Base-by-base conservation (phyloP, 176 grass and related monocot species). In the Cenchrus purpureus region DNA sequence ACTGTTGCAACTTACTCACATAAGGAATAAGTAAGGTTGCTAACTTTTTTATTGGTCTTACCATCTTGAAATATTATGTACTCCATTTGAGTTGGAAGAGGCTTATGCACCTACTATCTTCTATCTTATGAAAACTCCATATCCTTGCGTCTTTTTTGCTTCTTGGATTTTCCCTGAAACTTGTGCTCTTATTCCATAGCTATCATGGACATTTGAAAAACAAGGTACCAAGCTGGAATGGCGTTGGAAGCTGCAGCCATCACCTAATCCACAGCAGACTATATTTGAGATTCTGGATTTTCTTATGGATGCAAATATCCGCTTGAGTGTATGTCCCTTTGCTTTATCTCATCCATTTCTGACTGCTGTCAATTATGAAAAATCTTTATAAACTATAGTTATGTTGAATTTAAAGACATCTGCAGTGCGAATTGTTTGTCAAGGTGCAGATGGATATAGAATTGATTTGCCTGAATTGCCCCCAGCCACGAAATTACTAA, bases 281-380 rank as follows among this genome's bases (percentile, higher is more conserved):
- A 91, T 88, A 13, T 85, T 79, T 86, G 88, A 85, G 84, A 88
- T 94, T 37, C 87, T 99, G 78, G 88, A 94, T 90, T 99, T 99
- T 83, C 93, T 94, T 57, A 94, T 96, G 91, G 91, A 96, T 79
- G 88, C 97, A 82, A 99, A 99, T 86, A 96, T 99, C 82, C 92
- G 84, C 65, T 85, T 99, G 78, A 99, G 97, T 82, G 97, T 99
- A 94, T 73, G 85, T 57, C 67, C 58, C 37, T 74, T 57, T 81
- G 3, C 44, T 91, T 78, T 60, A 50, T 1, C 0, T 54, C 63
- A 76, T 67, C 29, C 19, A 4, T 56, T 73, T 80, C 3, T 42
- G 45, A 22, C 11, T 79, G 29, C 28, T 10, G 51, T 1, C 0
- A 6, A n/a, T 57, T 66, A 16, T 58, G 20, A 57, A 15, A 71